These are phyloP conservation scores for Aspergillus bombycis DNA, from an alignment of 2,329 filamentous ascomycete species.

Conservation along the genomic window DNA sequence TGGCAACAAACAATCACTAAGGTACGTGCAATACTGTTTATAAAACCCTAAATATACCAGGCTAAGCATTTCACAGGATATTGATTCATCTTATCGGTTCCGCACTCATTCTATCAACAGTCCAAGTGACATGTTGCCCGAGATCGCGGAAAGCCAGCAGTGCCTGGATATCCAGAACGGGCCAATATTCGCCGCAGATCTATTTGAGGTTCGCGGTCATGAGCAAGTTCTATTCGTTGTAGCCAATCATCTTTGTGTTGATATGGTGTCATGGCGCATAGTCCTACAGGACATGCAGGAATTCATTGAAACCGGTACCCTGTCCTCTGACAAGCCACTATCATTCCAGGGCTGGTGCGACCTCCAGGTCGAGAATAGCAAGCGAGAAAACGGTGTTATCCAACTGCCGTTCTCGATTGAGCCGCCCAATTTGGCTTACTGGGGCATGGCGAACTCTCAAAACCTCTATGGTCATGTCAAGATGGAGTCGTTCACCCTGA, in stretches of 20 bases:
- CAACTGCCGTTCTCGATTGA: conserved; percentile 33
- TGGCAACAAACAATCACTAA: conserved; percentile 34
- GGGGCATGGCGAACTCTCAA: conserved; percentile 36
- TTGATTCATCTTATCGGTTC: conserved; percentile 37
- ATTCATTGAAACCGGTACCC: conserved; percentile 34
- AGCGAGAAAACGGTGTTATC: conserved; percentile 15
- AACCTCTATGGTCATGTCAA: conserved; percentile 42
- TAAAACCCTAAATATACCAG: background rate
- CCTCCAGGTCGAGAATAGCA: conserved; percentile 35
- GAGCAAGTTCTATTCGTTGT: conserved; percentile 22
- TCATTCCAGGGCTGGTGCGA: conserved; percentile 45
- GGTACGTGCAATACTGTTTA: conserved; percentile 21
- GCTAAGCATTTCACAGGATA: conserved; percentile 28
- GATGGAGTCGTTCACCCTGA: conserved; percentile 38
- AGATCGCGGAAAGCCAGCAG: conserved; percentile 34
- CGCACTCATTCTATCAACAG: conserved; percentile 29
- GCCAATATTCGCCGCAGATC: conserved; percentile 22
- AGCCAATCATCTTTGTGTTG: conserved; percentile 26
- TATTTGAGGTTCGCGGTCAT: conserved; percentile 18
- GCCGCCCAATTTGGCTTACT: conserved; percentile 38
- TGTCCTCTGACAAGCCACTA: conserved; percentile 38
- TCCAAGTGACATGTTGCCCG: conserved; percentile 28
- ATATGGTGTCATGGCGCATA: conserved; percentile 35
- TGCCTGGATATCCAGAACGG: conserved; percentile 38
- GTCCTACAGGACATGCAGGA: conserved; percentile 42